Conservation (phyloP, 768 basidiomycete genomes). For the Russula vinacea region DNA sequence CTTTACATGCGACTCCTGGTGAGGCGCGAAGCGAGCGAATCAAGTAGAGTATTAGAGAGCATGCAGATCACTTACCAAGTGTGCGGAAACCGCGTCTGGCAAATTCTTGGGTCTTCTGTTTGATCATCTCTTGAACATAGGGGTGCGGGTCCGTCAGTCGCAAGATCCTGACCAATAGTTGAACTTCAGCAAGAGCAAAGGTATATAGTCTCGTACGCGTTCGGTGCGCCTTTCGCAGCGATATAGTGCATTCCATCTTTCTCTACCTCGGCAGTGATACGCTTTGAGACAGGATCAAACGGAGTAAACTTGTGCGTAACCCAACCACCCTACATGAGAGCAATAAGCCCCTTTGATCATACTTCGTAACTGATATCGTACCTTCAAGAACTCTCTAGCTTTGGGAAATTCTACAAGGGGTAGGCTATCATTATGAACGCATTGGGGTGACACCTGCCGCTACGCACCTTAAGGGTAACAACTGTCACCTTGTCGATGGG, state of each 20-base stretch:
- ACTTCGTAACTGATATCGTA: not conserved
- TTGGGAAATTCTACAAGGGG: constrained; percentile 41
- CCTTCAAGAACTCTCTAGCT: constrained; percentile 40
- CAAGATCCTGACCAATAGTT: constrained; percentile 38
- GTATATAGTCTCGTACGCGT: constrained; percentile 34
- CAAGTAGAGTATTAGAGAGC: not conserved
- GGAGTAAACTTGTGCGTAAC: constrained; percentile 46
- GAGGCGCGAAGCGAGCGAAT: not conserved
- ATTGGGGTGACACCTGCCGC: not conserved
- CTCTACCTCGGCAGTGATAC: constrained; percentile 49
- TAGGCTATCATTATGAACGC: not conserved
- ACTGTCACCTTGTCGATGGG: constrained; percentile 51
- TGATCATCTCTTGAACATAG: constrained; percentile 38
- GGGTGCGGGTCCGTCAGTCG: constrained; percentile 40
- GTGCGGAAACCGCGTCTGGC: constrained; percentile 46
- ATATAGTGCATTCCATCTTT: constrained; percentile 43
- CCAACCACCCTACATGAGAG: constrained; percentile 39
- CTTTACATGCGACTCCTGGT: constrained; percentile 43
- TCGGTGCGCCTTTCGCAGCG: constrained; percentile 48
- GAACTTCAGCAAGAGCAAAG: not conserved
- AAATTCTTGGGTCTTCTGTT: constrained; percentile 39
- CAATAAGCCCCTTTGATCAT: not conserved
- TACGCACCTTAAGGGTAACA: constrained; percentile 39
- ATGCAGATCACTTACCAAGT: constrained; percentile 33
- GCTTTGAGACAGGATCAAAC: constrained; percentile 51